Evolutionary conservation across 2,329 filamentous ascomycete genomes (phyloP).

Genomic region (Penicillium sp.): DNA sequence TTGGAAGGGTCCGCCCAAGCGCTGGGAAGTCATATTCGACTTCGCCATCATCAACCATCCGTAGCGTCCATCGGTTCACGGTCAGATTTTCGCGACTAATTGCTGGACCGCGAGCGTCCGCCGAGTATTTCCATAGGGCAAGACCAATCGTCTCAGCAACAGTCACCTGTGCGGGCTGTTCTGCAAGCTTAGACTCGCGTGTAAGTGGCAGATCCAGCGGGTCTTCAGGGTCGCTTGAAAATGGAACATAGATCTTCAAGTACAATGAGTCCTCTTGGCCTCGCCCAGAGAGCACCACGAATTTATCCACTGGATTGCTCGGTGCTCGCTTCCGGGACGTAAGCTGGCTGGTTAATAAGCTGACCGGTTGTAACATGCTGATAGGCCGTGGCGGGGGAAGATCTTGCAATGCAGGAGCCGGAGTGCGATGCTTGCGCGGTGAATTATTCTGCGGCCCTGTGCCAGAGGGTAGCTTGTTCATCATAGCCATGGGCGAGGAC

Average conservation of each 20-base stretch:
- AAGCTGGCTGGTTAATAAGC: slow-evolving; percentile 57
- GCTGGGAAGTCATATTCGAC: slow-evolving; percentile 66
- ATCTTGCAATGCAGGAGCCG: slow-evolving; percentile 53
- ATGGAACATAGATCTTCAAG: slow-evolving; percentile 63
- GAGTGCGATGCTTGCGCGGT: slow-evolving; percentile 51
- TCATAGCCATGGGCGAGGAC: slow-evolving; percentile 50
- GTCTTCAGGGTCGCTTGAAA: slow-evolving; percentile 55
- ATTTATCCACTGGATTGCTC: slow-evolving; percentile 61
- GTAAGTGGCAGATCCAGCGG: slow-evolving; percentile 59
- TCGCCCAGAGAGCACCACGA: slow-evolving; percentile 59
- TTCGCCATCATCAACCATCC: slow-evolving; percentile 68
- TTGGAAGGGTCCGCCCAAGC: slow-evolving; percentile 54
- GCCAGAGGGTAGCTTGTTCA: slow-evolving; percentile 38
- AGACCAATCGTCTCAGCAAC: slow-evolving; percentile 64
- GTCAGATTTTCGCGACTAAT: slow-evolving; percentile 54
- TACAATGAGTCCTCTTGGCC: slow-evolving; percentile 61
- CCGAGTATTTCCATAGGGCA: slow-evolving; percentile 60
- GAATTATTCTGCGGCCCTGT: slow-evolving; percentile 43
- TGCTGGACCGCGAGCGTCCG: slow-evolving; percentile 56
- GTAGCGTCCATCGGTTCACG: slow-evolving; percentile 62
- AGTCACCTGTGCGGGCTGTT: slow-evolving; percentile 49
- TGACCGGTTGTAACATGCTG: slow-evolving; percentile 56
- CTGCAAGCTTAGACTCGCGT: slow-evolving; percentile 54
- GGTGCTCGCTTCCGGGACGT: slow-evolving; percentile 56
- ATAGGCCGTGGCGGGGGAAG: slow-evolving; percentile 61